A percentile compares a stretch with the other conserved stretches of the same genome.
These are phyloP conservation scores for Lithospermum erythrorhizon DNA, from an alignment of 257 asterid species.

Conservation along the genomic window DNA sequence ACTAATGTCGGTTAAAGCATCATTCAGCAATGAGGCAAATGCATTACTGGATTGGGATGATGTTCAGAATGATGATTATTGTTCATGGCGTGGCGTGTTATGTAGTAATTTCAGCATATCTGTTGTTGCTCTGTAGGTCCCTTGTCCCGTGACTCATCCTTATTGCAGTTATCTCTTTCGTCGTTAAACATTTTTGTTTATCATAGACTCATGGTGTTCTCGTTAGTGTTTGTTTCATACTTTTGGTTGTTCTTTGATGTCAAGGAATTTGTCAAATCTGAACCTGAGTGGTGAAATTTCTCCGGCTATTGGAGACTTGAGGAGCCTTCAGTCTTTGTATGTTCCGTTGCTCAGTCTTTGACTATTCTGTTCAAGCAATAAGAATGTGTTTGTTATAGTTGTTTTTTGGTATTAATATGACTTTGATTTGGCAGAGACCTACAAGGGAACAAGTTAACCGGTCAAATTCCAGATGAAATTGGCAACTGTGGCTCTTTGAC, in stretches of 20 bases:
- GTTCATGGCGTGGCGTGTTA: constrained; percentile 84
- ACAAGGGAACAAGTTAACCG: constrained; percentile 78
- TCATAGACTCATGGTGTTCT: not conserved
- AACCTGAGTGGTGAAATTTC: constrained; percentile 93
- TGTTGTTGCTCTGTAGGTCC: constrained; percentile 77
- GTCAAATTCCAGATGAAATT: constrained; percentile 91
- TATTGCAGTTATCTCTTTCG: not conserved
- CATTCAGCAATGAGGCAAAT: constrained; percentile 79
- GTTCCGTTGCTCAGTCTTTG: constrained; percentile 6
- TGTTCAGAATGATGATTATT: constrained; percentile 59
- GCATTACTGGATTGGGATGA: constrained; percentile 83
- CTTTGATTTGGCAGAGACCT: constrained; percentile 48
- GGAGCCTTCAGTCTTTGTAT: constrained; percentile 59
- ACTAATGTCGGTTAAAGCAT: constrained; percentile 68
- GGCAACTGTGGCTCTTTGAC: constrained; percentile 60
- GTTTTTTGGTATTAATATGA: not conserved
- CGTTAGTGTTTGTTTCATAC: not conserved
- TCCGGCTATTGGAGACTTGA: constrained; percentile 73
- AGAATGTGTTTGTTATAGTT: not conserved
- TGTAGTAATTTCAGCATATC: constrained; percentile 68
- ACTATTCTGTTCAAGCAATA: not conserved
- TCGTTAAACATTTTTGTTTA: not conserved
- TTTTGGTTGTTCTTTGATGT: constrained; percentile 4
- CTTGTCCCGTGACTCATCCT: not conserved
- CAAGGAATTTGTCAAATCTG: constrained; percentile 77